A percentile compares a stretch with the other conserved stretches of the same genome.
phyloP scores from a whole-genome alignment of 306 rosid genomes.

The Acacia crassicarpa region DNA sequence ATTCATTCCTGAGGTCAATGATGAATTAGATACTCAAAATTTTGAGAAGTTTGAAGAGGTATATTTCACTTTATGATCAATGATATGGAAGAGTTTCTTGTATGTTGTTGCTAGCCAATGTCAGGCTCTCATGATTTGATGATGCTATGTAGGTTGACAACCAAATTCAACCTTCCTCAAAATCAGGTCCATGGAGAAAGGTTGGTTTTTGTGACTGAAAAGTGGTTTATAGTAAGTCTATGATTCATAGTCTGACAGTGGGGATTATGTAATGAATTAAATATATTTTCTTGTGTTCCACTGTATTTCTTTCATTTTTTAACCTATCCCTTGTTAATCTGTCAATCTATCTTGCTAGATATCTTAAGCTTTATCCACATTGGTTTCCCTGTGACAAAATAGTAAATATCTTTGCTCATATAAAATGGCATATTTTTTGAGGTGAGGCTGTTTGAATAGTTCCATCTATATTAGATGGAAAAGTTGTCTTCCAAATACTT shows the following conservation, averaged over 20 bases:
- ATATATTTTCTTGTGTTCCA: not conserved
- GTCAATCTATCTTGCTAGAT: not conserved
- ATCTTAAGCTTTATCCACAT: not conserved
- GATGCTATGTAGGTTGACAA: slow-evolving; percentile 59
- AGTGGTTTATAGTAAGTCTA: slow-evolving; percentile 16
- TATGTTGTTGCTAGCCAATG: slow-evolving; percentile 31
- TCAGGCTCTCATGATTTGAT: slow-evolving; percentile 28
- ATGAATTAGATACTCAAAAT: slow-evolving; percentile 96
- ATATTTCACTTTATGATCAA: slow-evolving; percentile 16
- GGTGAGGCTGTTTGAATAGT: slow-evolving; percentile 3
- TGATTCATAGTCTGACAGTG: slow-evolving; percentile 10
- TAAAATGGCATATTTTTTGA: slow-evolving; percentile 10
- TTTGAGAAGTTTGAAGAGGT: slow-evolving; percentile 99
- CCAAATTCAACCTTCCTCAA: slow-evolving; percentile 75
- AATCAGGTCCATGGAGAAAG: slow-evolving; percentile 99
- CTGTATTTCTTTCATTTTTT: not conserved
- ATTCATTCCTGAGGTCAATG: slow-evolving; percentile 97
- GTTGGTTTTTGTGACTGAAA: slow-evolving; percentile 49
- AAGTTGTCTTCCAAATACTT: slow-evolving; percentile 4
- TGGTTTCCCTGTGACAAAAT: slow-evolving; percentile 15
- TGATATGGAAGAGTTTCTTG: slow-evolving; percentile 22
- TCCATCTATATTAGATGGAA: slow-evolving; percentile 13
- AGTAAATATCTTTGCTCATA: slow-evolving; percentile 9
- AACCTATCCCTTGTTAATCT: slow-evolving; percentile 9
- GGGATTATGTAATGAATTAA: slow-evolving; percentile 1